phyloP scores from a whole-genome alignment of 2,329 filamentous ascomycete genomes.

The Verticillium klebahnii region DNA sequence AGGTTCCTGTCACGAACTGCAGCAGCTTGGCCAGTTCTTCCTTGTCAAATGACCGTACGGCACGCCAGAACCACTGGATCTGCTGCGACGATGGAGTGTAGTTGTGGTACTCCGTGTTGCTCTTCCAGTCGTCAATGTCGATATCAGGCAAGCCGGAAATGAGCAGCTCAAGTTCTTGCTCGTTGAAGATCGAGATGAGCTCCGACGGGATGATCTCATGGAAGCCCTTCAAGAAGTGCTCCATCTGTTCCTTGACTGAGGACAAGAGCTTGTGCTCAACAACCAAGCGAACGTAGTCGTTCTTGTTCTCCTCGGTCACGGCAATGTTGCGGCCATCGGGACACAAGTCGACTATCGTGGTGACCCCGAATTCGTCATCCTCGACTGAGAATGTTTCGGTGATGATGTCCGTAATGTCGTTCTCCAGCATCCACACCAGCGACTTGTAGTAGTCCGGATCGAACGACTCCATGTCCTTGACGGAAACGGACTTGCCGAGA shows the following conservation, averaged over 20 bases:
- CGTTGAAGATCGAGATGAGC: slow-evolving; percentile 94
- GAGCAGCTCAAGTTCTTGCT: slow-evolving; percentile 92
- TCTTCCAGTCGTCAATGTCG: slow-evolving; percentile 98
- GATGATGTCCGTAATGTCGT: slow-evolving; percentile 97
- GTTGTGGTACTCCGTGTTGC: slow-evolving; percentile 97
- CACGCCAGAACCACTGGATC: slow-evolving; percentile 99
- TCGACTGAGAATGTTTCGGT: slow-evolving; percentile 95
- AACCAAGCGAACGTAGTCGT: slow-evolving; percentile 91
- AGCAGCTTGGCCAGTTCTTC: slow-evolving; percentile 96
- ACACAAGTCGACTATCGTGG: slow-evolving; percentile 79
- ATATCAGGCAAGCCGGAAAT: slow-evolving; percentile 97
- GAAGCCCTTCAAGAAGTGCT: slow-evolving; percentile 91
- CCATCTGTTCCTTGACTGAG: slow-evolving; percentile 91
- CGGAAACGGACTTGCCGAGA: slow-evolving; percentile 86
- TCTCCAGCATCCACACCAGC: slow-evolving; percentile 95
- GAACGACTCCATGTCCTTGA: slow-evolving; percentile 99
- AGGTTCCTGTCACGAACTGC: slow-evolving; percentile 97
- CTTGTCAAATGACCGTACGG: slow-evolving; percentile 94
- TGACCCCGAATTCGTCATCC: slow-evolving; percentile 89
- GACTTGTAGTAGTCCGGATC: slow-evolving; percentile 99
- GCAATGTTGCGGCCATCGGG: slow-evolving; percentile 85
- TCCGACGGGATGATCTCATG: slow-evolving; percentile 96
- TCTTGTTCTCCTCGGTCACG: slow-evolving; percentile 97
- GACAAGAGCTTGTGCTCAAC: slow-evolving; percentile 90
- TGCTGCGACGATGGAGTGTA: slow-evolving; percentile 92